Percentiles rank a stretch among this genome's conserved stretches.
phyloP scores from a whole-genome alignment of 2,329 filamentous ascomycete genomes.

The Pyrenophora tritici-repentis region DNA sequence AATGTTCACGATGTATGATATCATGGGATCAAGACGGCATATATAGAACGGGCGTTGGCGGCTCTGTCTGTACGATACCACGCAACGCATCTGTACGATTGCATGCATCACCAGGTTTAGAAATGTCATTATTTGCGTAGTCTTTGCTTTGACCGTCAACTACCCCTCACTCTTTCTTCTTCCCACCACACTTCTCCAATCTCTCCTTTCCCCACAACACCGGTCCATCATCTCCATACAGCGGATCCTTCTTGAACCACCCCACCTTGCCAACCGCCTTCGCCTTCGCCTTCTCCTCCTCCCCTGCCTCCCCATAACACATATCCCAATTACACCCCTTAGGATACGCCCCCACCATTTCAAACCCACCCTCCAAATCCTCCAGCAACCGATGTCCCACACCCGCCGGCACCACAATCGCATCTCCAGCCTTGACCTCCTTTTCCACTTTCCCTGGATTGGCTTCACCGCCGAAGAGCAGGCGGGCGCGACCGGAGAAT shows the following conservation, averaged over 20 bases:
- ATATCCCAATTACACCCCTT: slow-evolving; percentile 67
- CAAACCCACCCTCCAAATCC: slow-evolving; percentile 61
- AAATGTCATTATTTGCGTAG: background rate
- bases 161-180: slow-evolving; percentile 6
- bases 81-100: slow-evolving; percentile 12
- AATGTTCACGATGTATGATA: slow-evolving; percentile 7
- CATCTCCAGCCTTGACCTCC: slow-evolving; percentile 63
- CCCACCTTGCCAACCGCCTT: slow-evolving; percentile 54
- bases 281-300: slow-evolving; percentile 59
- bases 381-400: slow-evolving; percentile 67
- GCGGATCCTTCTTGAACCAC: slow-evolving; percentile 66
- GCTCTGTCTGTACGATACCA: slow-evolving; percentile 8
- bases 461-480: slow-evolving; percentile 70
- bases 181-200: slow-evolving; percentile 13
- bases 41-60: slow-evolving; percentile 11
- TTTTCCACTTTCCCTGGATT: slow-evolving; percentile 64
- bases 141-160: background rate
- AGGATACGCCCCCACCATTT: slow-evolving; percentile 72
- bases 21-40: slow-evolving; percentile 4
- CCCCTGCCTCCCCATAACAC: slow-evolving; percentile 66
- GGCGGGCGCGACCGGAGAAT: slow-evolving; percentile 60
- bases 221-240: slow-evolving; percentile 45
- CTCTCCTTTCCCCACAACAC: slow-evolving; percentile 29
- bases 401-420: slow-evolving; percentile 68
- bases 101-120: slow-evolving; percentile 1